Conservation (phyloP, 2,329 filamentous ascomycete species). For the Aspergillus terreus region DNA sequence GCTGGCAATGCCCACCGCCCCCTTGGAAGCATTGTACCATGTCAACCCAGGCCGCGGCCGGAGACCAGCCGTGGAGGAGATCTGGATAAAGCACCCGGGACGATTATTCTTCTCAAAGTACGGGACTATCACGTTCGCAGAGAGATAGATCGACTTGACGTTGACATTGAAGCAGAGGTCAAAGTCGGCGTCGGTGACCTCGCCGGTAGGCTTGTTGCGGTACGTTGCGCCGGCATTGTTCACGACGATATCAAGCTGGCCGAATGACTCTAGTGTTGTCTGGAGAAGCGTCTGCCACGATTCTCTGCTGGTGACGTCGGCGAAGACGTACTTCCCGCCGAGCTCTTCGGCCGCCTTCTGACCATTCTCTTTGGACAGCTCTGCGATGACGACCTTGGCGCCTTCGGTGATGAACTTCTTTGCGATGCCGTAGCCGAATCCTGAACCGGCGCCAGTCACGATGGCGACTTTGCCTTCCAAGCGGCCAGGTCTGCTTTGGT, state of each 20-base stretch:
- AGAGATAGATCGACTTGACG: conserved; percentile 37
- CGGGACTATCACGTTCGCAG: conserved; percentile 31
- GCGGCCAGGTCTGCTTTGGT: conserved; percentile 14
- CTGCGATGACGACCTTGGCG: conserved; percentile 34
- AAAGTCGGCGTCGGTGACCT: conserved; percentile 39
- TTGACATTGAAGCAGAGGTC: conserved; percentile 40
- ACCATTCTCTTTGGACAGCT: conserved; percentile 29
- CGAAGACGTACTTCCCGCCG: conserved; percentile 18
- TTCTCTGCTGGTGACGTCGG: conserved; percentile 22
- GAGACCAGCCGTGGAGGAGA: conserved; percentile 37
- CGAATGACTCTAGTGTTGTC: conserved; percentile 18
- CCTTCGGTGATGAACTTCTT: conserved; percentile 34
- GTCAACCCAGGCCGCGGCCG: conserved; percentile 37
- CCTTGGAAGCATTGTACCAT: conserved; percentile 43
- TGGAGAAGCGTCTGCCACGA: conserved; percentile 27
- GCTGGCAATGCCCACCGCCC: conserved; percentile 33
- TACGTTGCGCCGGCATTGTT: conserved; percentile 44
- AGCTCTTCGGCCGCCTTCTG: conserved; percentile 20
- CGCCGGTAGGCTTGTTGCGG: conserved; percentile 33
- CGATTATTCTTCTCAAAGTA: conserved; percentile 30
- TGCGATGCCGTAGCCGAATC: conserved; percentile 35
- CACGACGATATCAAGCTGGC: conserved; percentile 39
- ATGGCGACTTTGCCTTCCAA: conserved; percentile 40
- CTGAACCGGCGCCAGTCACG: conserved; percentile 38
- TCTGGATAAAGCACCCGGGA: conserved; percentile 38